Percentiles rank a stretch among this genome's conserved stretches.
phyloP scores from a whole-genome alignment of 768 basidiomycete genomes.

The Pholiota microspora region DNA sequence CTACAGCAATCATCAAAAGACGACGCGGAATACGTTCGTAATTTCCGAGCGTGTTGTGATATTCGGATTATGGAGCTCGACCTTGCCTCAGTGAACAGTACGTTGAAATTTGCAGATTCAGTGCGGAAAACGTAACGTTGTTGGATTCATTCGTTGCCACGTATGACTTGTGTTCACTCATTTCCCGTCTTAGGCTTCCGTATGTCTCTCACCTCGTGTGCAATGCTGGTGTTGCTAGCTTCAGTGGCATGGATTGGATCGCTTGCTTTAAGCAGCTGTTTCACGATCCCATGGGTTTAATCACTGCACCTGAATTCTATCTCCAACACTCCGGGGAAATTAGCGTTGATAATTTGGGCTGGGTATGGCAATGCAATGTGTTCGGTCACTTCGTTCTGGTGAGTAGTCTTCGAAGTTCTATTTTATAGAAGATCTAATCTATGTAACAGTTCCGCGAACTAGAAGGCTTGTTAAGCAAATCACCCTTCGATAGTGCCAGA shows the following conservation, averaged over 20 bases:
- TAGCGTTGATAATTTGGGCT: conserved; percentile 71
- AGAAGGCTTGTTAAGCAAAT: conserved; percentile 47
- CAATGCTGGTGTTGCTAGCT: conserved; percentile 75
- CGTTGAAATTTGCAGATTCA: conserved; percentile 60
- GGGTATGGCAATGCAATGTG: conserved; percentile 83
- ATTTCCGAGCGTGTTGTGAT: conserved; percentile 55
- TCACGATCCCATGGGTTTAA: conserved; percentile 38
- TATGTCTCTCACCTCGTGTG: conserved; percentile 80
- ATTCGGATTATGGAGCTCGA: conserved; percentile 67
- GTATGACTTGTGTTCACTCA: conserved; percentile 2
- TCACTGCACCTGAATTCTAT: conserved; percentile 57
- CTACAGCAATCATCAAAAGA: conserved; percentile 22
- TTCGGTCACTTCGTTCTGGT: conserved; percentile 82
- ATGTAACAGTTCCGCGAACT: conserved; percentile 58
- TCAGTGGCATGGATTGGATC: conserved; percentile 51
- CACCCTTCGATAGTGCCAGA: conserved; percentile 45
- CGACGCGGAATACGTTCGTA: conserved; percentile 52
- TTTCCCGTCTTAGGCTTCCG: conserved; percentile 50
- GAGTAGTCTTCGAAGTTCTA: conserved; percentile 23
- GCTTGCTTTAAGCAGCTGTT: conserved; percentile 45
- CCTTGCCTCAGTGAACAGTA: conserved; percentile 55
- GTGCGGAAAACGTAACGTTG: conserved; percentile 49
- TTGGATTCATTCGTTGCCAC: conserved; percentile 11
- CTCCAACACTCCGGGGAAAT: conserved; percentile 55
- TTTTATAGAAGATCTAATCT: neutral